Evolutionary conservation across 192 early-diverging fungal species (phyloP).

Genomic region (Backusella macrospora): DNA sequence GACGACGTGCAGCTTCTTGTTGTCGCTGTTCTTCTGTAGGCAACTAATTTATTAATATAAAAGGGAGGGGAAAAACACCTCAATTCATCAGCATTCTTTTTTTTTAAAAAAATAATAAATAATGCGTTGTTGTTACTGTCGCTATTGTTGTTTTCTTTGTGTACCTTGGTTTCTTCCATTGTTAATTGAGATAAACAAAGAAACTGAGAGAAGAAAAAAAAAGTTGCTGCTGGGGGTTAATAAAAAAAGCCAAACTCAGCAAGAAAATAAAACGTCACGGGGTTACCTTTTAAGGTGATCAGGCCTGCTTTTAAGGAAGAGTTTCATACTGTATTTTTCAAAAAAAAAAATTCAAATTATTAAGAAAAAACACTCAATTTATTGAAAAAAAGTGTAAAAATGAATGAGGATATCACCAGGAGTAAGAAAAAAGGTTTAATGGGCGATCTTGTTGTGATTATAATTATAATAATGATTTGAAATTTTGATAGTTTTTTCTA

Average conservation of each 20-base stretch:
- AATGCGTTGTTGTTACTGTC: background rate
- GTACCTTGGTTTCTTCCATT: constrained; percentile 10
- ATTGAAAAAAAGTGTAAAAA: background rate
- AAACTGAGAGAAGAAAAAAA: background rate
- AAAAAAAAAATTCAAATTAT: too few relatives aligned
- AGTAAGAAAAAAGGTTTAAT: background rate
- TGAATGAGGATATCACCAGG: background rate
- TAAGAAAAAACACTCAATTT: background rate
- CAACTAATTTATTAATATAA: background rate
- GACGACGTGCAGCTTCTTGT: constrained; percentile 15
- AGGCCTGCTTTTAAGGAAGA: background rate
- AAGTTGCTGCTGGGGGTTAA: constrained; percentile 6
- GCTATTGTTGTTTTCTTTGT: background rate
- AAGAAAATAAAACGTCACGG: background rate
- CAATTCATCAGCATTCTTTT: background rate
- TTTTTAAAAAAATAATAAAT: background rate
- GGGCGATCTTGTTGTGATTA: too few relatives aligned
- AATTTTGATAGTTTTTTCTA: too few relatives aligned
- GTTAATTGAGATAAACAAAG: background rate
- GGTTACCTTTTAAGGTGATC: background rate
- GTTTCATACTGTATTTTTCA: too few relatives aligned
- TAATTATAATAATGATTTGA: too few relatives aligned
- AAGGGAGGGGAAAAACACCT: background rate
- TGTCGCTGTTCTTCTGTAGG: constrained; percentile 23
- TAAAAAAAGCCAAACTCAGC: background rate